Evolutionary conservation across 2,329 filamentous ascomycete genomes (phyloP), one percentile per base, ranked within the genome.

Genomic region (Didymella keratinophila): DNA sequence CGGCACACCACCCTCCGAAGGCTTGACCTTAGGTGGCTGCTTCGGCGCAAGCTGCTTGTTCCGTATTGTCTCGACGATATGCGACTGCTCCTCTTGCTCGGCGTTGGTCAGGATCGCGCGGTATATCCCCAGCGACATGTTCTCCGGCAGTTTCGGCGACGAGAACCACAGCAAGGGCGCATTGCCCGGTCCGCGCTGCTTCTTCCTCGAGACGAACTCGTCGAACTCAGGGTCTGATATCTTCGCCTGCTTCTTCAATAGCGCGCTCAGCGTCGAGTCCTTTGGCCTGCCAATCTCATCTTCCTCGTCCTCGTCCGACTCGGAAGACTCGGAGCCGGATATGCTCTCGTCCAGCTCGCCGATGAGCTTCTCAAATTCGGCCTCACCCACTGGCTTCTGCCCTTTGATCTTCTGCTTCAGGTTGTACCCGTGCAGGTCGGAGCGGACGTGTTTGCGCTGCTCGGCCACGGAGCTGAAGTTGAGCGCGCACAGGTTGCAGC

Each of bases 371-470:
- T 95, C 91, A 66, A 99, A 99, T 32, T 97, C 93, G 8, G 73
- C 76, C 72, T 99, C 95, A 1, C 87, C 86, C 1, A 97, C 89
- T 0, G 91, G 78, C 10, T 83, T 84, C 57, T 84, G 83, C 0
- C 91, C 91, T 45, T 92, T 87, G 56, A 97, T 80, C 80, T 92
- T 96, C 74, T 94, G 91, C 78, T 97, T 98, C 61, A 98, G 79
- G 74, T 99, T 99, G 79, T 97, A 99, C 64, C 89, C 86, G 76
- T 99, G 95, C 47, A 96, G 83, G 71, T 99, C 95, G 10, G 94
- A 97, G 69, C 91, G 90, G 57, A 92, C 87, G 78, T 99, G 95
- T 58, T 87, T 85, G 61, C 92, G 86, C 74, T 98, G 94, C 61
- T 98, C 94, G 60, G 87, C 83, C 8, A 96, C 83, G 10, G 84